Base-by-base conservation (phyloP, 2,329 filamentous ascomycete genomes). In the Rhynchosporium graminicola region DNA sequence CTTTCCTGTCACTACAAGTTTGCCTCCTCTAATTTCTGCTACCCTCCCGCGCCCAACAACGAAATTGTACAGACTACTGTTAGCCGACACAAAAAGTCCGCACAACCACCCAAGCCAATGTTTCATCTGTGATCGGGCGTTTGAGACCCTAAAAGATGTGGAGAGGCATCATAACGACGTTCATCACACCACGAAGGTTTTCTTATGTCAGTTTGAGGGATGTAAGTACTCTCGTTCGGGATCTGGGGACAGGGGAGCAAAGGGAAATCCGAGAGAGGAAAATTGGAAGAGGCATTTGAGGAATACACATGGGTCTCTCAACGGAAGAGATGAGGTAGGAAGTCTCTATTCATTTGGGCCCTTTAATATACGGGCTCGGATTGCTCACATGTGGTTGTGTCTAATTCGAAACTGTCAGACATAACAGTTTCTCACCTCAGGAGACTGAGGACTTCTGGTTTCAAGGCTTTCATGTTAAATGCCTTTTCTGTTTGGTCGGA, bases 201-300 rank as follows among this genome's bases (percentile, higher is more conserved):
- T 42, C 59, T 57, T 61, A n/a, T 57, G 59, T 43, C 33, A 36
- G 20, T 20, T 61, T 1, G 31, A 29, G 4, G 26, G 15, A 2
- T 61, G 51, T 26, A 47, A 48, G 20, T 61, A 46, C 33, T 36
- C 59, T 36, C 33, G 5, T 36, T 36, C 33, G 1, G 12, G 36
- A 28, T 47, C 29, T 20, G 43, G 9, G 2, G 33, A 20, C 2
- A 8, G 20, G 36, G 28, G 12, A 9, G 36, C 1, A 29, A 56
- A 51, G 13, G 52, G 59, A 15, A 52, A 52, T 36, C 26, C 36
- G 26, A 57, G 54, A 28, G 52, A 57, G 15, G 52, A 61, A 26
- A 61, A 61, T 33, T 61, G 59, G 54, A 61, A 50, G 45, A 52
- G 59, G 52, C 59, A 57, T 57, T 10, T 61, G 54, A 61, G 54